Evolutionary conservation across 345 rosid species (phyloP).

Genomic region (Pistacia integerrima): DNA sequence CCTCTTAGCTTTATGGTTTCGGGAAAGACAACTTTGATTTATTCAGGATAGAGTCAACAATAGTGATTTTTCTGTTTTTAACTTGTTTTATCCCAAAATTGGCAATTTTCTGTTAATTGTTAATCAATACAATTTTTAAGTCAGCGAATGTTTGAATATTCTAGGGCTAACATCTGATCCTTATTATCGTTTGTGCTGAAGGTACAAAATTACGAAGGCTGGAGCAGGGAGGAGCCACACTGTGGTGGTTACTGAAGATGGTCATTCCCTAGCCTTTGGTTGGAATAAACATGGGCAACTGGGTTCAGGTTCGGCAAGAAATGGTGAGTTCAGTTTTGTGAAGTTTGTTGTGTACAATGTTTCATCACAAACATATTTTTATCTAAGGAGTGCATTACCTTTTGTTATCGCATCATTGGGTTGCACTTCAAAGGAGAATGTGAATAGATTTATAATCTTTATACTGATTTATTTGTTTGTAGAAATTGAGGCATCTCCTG

Average conservation of each 20-base stretch:
- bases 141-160: background rate
- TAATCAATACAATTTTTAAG: background rate
- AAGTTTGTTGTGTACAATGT: background rate
- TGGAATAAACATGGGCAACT: conserved; percentile 98
- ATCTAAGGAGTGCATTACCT: background rate
- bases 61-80: background rate
- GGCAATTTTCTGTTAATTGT: conserved; percentile 6
- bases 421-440: background rate
- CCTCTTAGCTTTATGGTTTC: background rate
- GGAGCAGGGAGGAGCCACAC: conserved; percentile 84
- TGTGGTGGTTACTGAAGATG: conserved; percentile 76
- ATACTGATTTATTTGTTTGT: conserved; percentile 29
- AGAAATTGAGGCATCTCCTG: conserved; percentile 79
- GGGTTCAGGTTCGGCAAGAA: conserved; percentile 77
- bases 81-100: background rate
- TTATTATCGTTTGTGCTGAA: conserved; percentile 25
- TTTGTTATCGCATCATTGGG: background rate
- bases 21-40: background rate
- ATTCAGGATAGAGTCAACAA: background rate
- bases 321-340: conserved; percentile 48
- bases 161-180: background rate
- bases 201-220: conserved; percentile 76
- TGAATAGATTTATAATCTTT: background rate
- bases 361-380: background rate
- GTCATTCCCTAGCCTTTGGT: conserved; percentile 84